Evolutionary conservation across 495 filamentous ascomycete genomes (phyloP).

Genomic region (Penicillium fimorum): DNA sequence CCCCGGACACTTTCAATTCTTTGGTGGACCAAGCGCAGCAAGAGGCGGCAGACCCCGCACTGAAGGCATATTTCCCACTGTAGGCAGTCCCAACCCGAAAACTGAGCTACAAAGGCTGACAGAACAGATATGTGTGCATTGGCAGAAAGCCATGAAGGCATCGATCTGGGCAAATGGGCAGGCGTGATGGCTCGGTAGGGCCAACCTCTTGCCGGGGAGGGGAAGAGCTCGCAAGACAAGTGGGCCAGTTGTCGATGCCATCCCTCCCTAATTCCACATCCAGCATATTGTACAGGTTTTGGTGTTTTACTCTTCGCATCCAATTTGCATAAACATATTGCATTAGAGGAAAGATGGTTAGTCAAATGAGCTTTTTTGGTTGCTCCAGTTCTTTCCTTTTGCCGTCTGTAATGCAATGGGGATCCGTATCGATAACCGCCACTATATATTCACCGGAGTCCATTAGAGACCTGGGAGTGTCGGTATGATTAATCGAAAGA

Average conservation of each 20-base stretch:
- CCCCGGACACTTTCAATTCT: slow-evolving; percentile 58
- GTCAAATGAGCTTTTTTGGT: slow-evolving; percentile 20
- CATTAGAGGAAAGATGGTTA: slow-evolving; percentile 25
- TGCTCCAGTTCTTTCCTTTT: slow-evolving; percentile 2
- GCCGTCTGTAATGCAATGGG: not conserved
- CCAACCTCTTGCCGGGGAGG: not conserved
- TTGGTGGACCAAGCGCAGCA: slow-evolving; percentile 63
- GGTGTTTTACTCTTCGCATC: slow-evolving; percentile 14
- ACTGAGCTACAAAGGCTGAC: slow-evolving; percentile 16
- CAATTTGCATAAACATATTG: slow-evolving; percentile 17
- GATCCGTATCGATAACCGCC: not conserved
- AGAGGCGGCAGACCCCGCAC: slow-evolving; percentile 62
- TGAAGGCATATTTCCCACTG: slow-evolving; percentile 78
- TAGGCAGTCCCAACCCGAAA: slow-evolving; percentile 38
- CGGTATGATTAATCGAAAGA: not conserved
- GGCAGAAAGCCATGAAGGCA: slow-evolving; percentile 47
- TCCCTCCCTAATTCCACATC: not conserved
- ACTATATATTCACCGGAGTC: not conserved
- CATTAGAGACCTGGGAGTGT: not conserved
- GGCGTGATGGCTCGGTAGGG: not conserved
- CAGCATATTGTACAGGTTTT: slow-evolving; percentile 1
- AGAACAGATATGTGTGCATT: slow-evolving; percentile 56
- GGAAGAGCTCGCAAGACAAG: not conserved
- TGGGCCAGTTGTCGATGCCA: not conserved
- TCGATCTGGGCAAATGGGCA: not conserved